Conservation (phyloP, 176 grass and related monocot species). For the Carex pumila region DNA sequence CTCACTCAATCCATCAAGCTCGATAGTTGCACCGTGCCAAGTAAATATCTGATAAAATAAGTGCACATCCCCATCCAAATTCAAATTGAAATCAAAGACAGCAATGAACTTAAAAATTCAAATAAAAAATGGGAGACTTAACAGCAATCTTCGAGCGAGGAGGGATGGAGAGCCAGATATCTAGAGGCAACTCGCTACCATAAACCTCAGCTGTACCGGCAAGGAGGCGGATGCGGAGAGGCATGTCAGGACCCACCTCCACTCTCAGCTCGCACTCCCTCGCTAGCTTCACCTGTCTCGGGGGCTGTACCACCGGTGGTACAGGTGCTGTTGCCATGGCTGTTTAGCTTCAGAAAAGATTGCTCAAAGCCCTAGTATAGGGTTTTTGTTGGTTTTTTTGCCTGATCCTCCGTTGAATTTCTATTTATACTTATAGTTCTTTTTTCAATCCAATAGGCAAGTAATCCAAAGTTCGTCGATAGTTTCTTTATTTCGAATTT, state of each 20-base stretch:
- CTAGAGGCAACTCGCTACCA: constrained; percentile 74
- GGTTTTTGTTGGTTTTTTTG: not conserved
- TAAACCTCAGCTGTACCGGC: constrained; percentile 86
- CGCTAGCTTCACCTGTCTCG: constrained; percentile 52
- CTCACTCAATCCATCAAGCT: constrained; percentile 75
- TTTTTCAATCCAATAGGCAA: too few relatives aligned
- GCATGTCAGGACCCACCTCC: constrained; percentile 59
- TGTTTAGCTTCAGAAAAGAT: not conserved
- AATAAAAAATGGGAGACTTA: constrained; percentile 4
- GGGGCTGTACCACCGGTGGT: constrained; percentile 8
- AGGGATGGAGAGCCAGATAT: constrained; percentile 72
- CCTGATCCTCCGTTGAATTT: too few relatives aligned
- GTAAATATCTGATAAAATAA: constrained; percentile 55
- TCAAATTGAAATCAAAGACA: not conserved
- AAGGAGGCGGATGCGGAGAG: constrained; percentile 71
- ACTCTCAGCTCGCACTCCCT: constrained; percentile 76
- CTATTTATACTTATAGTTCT: too few relatives aligned
- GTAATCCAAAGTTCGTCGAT: too few relatives aligned
- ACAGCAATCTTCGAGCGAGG: constrained; percentile 76
- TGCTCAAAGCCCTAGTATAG: not conserved
- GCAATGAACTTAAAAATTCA: not conserved
- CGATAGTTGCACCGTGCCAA: constrained; percentile 80
- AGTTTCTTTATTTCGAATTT: too few relatives aligned
- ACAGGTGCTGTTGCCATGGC: constrained; percentile 7
- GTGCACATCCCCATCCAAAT: not conserved